Evolutionary conservation across 129 eudicot genomes (phyloP), one percentile per base, ranked within the genome.

Genomic region (Gnaphalium uliginosum): DNA sequence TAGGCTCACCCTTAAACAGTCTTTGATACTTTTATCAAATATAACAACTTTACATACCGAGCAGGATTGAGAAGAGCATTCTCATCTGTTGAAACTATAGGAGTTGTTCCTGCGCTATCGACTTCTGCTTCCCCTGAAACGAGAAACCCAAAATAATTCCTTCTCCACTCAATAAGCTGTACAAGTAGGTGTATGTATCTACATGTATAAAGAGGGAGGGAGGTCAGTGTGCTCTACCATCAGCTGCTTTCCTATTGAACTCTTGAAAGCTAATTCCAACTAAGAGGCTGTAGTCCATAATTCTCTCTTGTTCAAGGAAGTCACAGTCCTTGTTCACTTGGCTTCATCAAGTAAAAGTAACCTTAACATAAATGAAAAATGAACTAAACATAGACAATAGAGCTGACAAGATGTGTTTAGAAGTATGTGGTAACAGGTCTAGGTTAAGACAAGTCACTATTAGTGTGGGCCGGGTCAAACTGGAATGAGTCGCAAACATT

Each of bases 231-330:
- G 69, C 10, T 30, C 62, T 80, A 71, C 84, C 80, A 56, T 74
- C 81, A 24, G 72, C 51, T 53, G 71, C 68, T 58, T 78, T 86
- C 56, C 79, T 79, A 43, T 72, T 26, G 79, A 39, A 6, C 66
- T 86, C 95, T 81, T 76, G 81, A 79, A 90, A 93, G 81, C 88
- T 95, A 79, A 93, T 82, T 30, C 98, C 98, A 4, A 93, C 87
- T 30, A 93, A 75, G 75, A 93, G 96, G 74, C 98, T 93, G 82
- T 93, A 93, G 71, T 93, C 96, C 98, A 92, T 92, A 53, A 93
- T 93, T 69, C 95, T 85, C 81, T 90, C 98, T 60, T 93, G 95
- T 78, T 88, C 98, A 73, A 93, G 96, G 68, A 93, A 90, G 63
- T 88, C 92, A 74, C 92, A 89, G 15, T 93, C 98, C 71, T 85